These are phyloP conservation scores for Letharia lupina DNA, from an alignment of 495 filamentous ascomycete species.

Conservation along the genomic window DNA sequence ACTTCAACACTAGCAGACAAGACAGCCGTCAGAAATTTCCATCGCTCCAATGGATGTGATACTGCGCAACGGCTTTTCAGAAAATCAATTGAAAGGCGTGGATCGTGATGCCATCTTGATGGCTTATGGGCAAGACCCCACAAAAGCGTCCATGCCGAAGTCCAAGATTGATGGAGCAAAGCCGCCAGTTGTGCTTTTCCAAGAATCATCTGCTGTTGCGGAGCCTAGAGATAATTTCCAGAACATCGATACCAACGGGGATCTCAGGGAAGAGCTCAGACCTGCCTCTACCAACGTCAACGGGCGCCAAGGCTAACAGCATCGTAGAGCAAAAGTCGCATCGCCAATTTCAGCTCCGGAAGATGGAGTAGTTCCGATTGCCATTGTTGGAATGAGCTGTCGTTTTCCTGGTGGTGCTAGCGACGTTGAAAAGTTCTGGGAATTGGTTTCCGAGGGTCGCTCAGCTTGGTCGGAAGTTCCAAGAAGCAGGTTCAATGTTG, in stretches of 20 bases:
- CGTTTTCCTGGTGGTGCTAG: constrained; percentile 35
- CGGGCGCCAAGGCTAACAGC: neutral
- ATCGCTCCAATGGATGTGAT: neutral
- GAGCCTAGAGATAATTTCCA: neutral
- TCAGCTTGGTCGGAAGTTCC: constrained; percentile 33
- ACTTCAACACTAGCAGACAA: neutral
- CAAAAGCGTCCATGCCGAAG: neutral
- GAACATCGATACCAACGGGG: neutral
- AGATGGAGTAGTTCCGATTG: constrained; percentile 26
- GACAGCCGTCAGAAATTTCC: too few relatives aligned
- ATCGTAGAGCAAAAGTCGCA: neutral
- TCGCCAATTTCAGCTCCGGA: neutral
- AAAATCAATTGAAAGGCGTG: neutral
- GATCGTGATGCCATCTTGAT: neutral
- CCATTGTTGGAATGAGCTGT: constrained; percentile 38
- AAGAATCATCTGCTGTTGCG: neutral
- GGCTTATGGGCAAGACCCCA: too few relatives aligned
- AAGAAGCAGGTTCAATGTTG: constrained; percentile 22
- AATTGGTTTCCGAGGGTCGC: constrained; percentile 30
- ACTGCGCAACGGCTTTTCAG: neutral
- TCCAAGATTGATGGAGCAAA: neutral
- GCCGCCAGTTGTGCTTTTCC: neutral
- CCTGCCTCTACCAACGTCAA: neutral
- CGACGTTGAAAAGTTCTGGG: constrained; percentile 34
- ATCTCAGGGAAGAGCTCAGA: neutral